These are phyloP conservation scores for Chalciporus chontae DNA, from an alignment of 768 basidiomycete species.

Conservation along the genomic window DNA sequence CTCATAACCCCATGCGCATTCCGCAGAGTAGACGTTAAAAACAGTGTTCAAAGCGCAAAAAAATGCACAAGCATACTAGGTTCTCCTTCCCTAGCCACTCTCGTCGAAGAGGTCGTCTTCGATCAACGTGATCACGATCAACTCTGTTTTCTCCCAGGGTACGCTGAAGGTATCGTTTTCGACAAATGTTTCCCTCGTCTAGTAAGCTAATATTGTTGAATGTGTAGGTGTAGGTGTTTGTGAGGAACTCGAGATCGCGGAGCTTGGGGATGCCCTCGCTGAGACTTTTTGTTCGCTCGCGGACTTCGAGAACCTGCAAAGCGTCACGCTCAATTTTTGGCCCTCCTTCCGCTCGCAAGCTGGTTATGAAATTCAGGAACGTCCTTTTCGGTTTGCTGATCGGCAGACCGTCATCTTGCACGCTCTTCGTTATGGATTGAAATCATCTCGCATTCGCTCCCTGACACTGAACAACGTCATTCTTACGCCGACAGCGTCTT, in stretches of 20 bases:
- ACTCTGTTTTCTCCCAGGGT: constrained; percentile 21
- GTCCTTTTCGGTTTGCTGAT: constrained; percentile 31
- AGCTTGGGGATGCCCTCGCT: constrained; percentile 29
- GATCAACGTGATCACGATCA: constrained; percentile 25
- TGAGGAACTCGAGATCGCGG: constrained; percentile 29
- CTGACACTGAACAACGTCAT: constrained; percentile 26
- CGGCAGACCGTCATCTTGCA: constrained; percentile 25
- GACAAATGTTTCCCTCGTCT: too few species aligned
- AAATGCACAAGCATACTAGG: constrained; percentile 20
- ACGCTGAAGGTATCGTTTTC: constrained; percentile 1
- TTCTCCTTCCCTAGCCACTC: constrained; percentile 19
- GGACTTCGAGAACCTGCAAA: constrained; percentile 17
- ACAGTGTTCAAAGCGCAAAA: constrained; percentile 26
- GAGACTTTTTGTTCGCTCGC: constrained; percentile 23
- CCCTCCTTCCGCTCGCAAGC: constrained; percentile 26
- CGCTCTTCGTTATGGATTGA: constrained; percentile 21
- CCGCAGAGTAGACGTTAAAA: constrained; percentile 20
- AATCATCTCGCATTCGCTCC: constrained; percentile 20
- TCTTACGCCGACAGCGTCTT: constrained; percentile 23
- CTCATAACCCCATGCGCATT: constrained; percentile 26
- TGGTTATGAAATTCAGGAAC: constrained; percentile 23
- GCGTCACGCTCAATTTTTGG: constrained; percentile 28
- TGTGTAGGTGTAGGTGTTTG: constrained; percentile 5
- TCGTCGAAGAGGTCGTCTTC: constrained; percentile 28
- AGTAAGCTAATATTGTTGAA: too few species aligned